phyloP scores from a whole-genome alignment of 805 yeast genomes.

The Clavispora vitiphila region DNA sequence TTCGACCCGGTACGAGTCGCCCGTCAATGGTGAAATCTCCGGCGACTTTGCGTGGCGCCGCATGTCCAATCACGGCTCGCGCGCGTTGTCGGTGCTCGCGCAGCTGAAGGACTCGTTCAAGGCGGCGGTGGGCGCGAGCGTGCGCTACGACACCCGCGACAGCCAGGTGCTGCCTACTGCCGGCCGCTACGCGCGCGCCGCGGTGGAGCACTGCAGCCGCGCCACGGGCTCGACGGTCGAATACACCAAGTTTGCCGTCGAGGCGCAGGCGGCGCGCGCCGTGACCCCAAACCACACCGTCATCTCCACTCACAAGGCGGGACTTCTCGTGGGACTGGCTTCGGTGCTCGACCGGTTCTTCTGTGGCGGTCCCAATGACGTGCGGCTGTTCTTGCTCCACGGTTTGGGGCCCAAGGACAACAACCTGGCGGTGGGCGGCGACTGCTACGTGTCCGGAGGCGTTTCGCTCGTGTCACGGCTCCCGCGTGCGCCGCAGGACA shows the following conservation, averaged over 20 bases:
- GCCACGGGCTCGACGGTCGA: conserved; percentile 19
- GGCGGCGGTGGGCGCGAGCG: conserved; percentile 36
- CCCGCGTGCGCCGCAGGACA: conserved; percentile 37
- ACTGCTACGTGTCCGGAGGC: conserved; percentile 43
- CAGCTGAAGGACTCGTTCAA: conserved; percentile 46
- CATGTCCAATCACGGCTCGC: conserved; percentile 26
- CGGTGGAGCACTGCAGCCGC: conserved; percentile 33
- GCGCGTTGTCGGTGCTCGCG: conserved; percentile 25
- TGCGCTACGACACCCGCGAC: conserved; percentile 43
- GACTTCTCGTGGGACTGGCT: conserved; percentile 23
- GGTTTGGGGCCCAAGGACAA: conserved; percentile 53
- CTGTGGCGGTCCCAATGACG: conserved; percentile 58
- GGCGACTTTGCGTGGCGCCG: conserved; percentile 40
- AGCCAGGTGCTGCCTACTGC: conserved; percentile 36
- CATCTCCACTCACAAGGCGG: conserved; percentile 29
- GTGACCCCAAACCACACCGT: conserved; percentile 15
- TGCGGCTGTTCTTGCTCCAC: conserved; percentile 46
- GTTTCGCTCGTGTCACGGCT: conserved; percentile 38
- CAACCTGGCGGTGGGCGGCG: conserved; percentile 50
- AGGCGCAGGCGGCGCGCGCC: conserved; percentile 31
- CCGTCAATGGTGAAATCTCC: conserved; percentile 45
- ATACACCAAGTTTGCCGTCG: conserved; percentile 39
- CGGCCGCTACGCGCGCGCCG: conserved; percentile 36
- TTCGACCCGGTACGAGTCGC: conserved; percentile 28
- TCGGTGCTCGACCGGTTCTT: conserved; percentile 47